A percentile compares a stretch with the other conserved stretches of the same genome.
Conservation (phyloP, 1,284 basidiomycete genomes). For the Malassezia nana region DNA sequence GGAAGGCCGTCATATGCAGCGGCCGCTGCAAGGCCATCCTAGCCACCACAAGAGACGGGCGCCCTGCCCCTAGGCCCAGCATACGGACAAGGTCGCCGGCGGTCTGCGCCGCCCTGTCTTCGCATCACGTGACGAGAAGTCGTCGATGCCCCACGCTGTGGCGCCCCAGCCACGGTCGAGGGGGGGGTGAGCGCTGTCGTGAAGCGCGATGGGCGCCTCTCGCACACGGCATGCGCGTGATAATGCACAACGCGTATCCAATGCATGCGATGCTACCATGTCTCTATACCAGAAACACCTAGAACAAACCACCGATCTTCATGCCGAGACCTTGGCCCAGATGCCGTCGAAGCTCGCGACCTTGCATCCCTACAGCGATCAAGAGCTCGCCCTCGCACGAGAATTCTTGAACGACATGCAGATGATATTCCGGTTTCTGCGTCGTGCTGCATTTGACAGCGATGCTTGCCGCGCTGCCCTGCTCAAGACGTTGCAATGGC, state of each 20-base stretch:
- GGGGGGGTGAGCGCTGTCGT: too few relatives aligned
- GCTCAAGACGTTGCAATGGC: conserved; percentile 12
- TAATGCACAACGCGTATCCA: neutral
- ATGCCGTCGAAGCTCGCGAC: neutral
- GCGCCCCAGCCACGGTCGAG: too few relatives aligned
- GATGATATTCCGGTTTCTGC: conserved; percentile 13
- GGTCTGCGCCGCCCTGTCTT: neutral
- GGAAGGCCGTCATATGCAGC: neutral
- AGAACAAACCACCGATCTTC: conserved; percentile 1
- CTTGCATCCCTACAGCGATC: neutral
- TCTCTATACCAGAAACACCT: neutral
- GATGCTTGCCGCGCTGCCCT: neutral
- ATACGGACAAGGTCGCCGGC: neutral
- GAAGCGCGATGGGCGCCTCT: neutral
- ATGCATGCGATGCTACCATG: neutral
- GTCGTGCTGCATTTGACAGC: conserved; percentile 6
- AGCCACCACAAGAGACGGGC: neutral
- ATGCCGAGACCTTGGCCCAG: neutral
- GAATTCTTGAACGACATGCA: conserved; percentile 9
- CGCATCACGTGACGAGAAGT: neutral
- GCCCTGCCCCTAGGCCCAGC: neutral
- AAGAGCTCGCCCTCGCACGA: conserved; percentile 1
- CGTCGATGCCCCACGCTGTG: neutral
- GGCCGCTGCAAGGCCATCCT: neutral
- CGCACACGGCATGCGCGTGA: neutral